Evolutionary conservation across 768 basidiomycete genomes (phyloP).

Genomic region (Phylloporus arenicola): DNA sequence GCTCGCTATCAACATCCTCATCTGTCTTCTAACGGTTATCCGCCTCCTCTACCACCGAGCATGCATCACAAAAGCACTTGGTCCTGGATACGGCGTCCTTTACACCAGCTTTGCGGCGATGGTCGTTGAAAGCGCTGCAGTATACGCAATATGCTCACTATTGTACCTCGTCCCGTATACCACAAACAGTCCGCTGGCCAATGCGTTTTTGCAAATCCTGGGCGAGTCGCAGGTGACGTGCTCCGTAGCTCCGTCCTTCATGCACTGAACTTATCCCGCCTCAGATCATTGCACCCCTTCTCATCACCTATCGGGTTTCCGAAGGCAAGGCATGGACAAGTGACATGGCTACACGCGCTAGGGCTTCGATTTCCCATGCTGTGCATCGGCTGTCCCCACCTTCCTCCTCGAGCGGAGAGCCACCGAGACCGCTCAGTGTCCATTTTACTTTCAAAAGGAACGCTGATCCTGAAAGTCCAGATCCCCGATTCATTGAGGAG

Average conservation of each 20-base stretch:
- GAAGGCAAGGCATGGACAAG: slow-evolving; percentile 40
- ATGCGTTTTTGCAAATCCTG: slow-evolving; percentile 28
- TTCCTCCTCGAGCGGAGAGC: not conserved
- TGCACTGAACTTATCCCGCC: not conserved
- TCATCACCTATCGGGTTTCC: slow-evolving; percentile 45
- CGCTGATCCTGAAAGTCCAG: slow-evolving; percentile 1
- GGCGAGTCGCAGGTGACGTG: slow-evolving; percentile 26
- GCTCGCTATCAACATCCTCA: slow-evolving; percentile 28
- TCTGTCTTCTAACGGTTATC: slow-evolving; percentile 27
- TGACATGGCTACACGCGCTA: slow-evolving; percentile 12
- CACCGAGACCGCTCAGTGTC: slow-evolving; percentile 5
- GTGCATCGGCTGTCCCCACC: slow-evolving; percentile 11
- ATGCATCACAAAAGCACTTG: slow-evolving; percentile 24
- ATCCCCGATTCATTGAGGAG: slow-evolving; percentile 4
- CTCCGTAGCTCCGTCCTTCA: not conserved
- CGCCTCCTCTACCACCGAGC: slow-evolving; percentile 29
- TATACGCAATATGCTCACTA: slow-evolving; percentile 30
- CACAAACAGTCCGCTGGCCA: slow-evolving; percentile 19
- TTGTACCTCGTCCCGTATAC: slow-evolving; percentile 30
- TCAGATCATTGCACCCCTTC: slow-evolving; percentile 39
- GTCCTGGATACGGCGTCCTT: slow-evolving; percentile 20
- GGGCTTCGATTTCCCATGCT: slow-evolving; percentile 1
- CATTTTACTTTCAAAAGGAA: slow-evolving; percentile 15
- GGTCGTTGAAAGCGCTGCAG: slow-evolving; percentile 31
- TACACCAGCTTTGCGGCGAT: slow-evolving; percentile 33